Conservation (phyloP, 1,284 basidiomycete species). For the Moesziomyces globuligerus region DNA sequence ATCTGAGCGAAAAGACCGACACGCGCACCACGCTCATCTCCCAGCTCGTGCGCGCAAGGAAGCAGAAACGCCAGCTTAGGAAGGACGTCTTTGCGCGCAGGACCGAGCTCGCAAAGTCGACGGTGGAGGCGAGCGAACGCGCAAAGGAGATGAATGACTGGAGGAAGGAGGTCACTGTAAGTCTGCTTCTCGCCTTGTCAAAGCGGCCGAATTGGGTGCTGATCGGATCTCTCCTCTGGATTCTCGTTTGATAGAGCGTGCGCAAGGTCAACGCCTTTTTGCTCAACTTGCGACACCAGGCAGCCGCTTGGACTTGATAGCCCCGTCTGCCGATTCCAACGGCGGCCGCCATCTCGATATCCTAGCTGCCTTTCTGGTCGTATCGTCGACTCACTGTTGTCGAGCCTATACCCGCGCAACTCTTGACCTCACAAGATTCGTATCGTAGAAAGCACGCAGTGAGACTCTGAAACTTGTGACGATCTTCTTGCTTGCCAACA, state of each 20-base stretch:
- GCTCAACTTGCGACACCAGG: slow-evolving; percentile 18
- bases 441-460: too few relatives aligned
- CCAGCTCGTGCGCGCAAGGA: slow-evolving; percentile 32
- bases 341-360: too few relatives aligned
- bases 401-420: too few relatives aligned
- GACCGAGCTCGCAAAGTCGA: slow-evolving; percentile 19
- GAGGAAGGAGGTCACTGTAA: slow-evolving; percentile 26
- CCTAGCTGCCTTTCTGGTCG: too few relatives aligned
- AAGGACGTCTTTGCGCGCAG: slow-evolving; percentile 34
- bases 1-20: slow-evolving; percentile 43
- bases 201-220: not conserved
- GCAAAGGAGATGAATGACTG: slow-evolving; percentile 36
- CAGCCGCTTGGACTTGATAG: slow-evolving; percentile 22
- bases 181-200: not conserved
- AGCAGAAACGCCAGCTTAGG: slow-evolving; percentile 32
- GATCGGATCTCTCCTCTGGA: not conserved
- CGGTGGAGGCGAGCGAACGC: slow-evolving; percentile 25
- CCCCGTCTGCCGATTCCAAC: not conserved
- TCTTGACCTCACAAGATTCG: too few relatives aligned
- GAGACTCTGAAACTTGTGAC: too few relatives aligned
- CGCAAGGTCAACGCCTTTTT: slow-evolving; percentile 30
- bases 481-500: too few relatives aligned
- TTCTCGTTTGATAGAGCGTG: slow-evolving; percentile 3
- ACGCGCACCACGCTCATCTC: slow-evolving; percentile 34
- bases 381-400: too few relatives aligned